Evolutionary conservation across 441 rosid species (phyloP).

Genomic region (Eugenia klotzschiana): DNA sequence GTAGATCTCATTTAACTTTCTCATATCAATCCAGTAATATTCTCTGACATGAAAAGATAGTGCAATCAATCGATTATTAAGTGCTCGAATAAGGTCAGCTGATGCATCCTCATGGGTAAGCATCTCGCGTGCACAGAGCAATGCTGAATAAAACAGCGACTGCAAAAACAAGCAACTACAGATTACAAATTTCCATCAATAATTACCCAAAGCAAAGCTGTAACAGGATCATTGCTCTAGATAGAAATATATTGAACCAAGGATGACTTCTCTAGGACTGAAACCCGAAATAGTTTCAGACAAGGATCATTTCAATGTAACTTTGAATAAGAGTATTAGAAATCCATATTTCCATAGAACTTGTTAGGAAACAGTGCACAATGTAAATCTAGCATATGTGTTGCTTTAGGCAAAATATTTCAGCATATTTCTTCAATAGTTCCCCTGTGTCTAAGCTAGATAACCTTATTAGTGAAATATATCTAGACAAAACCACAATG

Average conservation of each 20-base stretch:
- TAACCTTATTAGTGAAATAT: not conserved
- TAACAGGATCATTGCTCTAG: not conserved
- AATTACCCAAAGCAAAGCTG: not conserved
- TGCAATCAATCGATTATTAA: conserved; percentile 4
- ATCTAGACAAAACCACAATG: not conserved
- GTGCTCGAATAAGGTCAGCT: conserved; percentile 5
- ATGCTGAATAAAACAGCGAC: conserved; percentile 6
- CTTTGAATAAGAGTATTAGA: not conserved
- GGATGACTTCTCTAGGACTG: not conserved
- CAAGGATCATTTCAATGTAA: not conserved
- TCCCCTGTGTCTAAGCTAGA: not conserved
- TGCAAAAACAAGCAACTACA: not conserved
- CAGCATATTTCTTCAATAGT: not conserved
- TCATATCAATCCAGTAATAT: conserved; percentile 5
- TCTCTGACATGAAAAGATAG: conserved; percentile 5
- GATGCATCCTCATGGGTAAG: conserved; percentile 5
- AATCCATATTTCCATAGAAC: not conserved
- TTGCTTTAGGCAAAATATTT: not conserved
- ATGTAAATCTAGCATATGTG: not conserved
- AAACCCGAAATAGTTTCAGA: not conserved
- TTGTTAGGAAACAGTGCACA: not conserved
- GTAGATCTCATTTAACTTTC: not conserved
- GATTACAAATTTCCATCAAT: not conserved
- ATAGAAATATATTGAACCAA: not conserved
- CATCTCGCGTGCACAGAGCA: conserved; percentile 8